Percentiles rank a stretch among this genome's conserved stretches.
These are phyloP conservation scores for Botrytis medusae DNA, from an alignment of 2,329 filamentous ascomycete species.

Conservation along the genomic window DNA sequence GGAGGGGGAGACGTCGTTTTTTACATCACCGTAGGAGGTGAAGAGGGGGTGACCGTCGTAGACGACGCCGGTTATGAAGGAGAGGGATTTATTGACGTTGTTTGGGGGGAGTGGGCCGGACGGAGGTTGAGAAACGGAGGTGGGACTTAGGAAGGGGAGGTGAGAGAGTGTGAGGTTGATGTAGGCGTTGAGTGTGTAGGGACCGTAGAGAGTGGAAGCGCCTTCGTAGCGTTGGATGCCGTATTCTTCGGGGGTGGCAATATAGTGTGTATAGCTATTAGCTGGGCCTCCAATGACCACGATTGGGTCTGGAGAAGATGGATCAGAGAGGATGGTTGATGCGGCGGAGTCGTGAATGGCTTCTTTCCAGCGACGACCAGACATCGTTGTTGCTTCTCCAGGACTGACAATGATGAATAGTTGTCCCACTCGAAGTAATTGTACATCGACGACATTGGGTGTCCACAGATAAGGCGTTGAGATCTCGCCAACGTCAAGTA, in stretches of 20 bases:
- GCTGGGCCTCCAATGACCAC: conserved; percentile 86
- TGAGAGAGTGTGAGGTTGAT: conserved; percentile 80
- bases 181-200: conserved; percentile 78
- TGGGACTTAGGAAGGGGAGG: conserved; percentile 62
- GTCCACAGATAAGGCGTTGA: conserved; percentile 78
- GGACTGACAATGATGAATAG: conserved; percentile 81
- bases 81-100: conserved; percentile 72
- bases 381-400: conserved; percentile 90
- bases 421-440: conserved; percentile 80
- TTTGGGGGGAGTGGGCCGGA: conserved; percentile 70
- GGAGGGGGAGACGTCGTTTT: conserved; percentile 51
- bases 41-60: conserved; percentile 67
- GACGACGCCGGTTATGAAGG: conserved; percentile 78
- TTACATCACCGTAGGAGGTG: conserved; percentile 68
- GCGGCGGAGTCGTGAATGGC: conserved; percentile 58
- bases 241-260: conserved; percentile 77
- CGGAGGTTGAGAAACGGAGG: conserved; percentile 47
- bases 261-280: conserved; percentile 84
- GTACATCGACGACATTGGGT: conserved; percentile 88
- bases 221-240: conserved; percentile 87
- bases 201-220: conserved; percentile 87
- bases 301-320: conserved; percentile 55
- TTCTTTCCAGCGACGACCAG: conserved; percentile 80
- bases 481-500: conserved; percentile 87
- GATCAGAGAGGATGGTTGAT: conserved; percentile 42